Evolutionary conservation across 306 rosid genomes (phyloP), one percentile per base, ranked within the genome.

Genomic region (Herpetospermum pedunculosum): DNA sequence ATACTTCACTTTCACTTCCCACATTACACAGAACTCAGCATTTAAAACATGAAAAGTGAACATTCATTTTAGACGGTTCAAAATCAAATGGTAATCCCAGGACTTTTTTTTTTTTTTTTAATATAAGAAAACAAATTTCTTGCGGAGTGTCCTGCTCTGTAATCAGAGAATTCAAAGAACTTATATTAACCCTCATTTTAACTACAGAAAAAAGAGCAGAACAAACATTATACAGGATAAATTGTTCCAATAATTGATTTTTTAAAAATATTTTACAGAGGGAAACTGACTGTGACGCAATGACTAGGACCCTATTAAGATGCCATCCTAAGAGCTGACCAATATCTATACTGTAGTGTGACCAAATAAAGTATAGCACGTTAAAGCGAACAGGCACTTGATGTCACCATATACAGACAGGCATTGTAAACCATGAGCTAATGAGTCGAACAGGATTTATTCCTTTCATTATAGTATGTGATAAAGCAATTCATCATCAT

Each of bases 401-500:
- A 2, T 16, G 43, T 2, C 40, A 46, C 14, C 38, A 70, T 0
- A 46, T 10, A 70, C 55, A 26, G 63, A 70, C 55, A 26, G 63
- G 38, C 15, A 72, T 72, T 44, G 47, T 38, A 18, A 30, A 26
- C 35, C 74, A 46, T 46, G 40, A 8, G 49, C 71, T 28, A 46
- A 70, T 48, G 40, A 15, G 59, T 32, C 47, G 35, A 71, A 48
- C 38, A 9, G 60, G 14, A 68, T 21, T 38, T 32, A 5, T 13
- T 65, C 49, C 30, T 64, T 64, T 5, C 30, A 4, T 64, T 64
- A 4, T 12, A 67, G 54, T 68, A 13, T 7, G 54, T 23, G 38
- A 43, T 25, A 25, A 25, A 71, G 30, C 28, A 30, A 73, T 73
- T 76, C 15, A 81, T 77, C 57, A 63, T 53, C 85, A 70, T 91